phyloP scores from a whole-genome alignment of 2,329 filamentous ascomycete species.

The Aspergillus latus region DNA sequence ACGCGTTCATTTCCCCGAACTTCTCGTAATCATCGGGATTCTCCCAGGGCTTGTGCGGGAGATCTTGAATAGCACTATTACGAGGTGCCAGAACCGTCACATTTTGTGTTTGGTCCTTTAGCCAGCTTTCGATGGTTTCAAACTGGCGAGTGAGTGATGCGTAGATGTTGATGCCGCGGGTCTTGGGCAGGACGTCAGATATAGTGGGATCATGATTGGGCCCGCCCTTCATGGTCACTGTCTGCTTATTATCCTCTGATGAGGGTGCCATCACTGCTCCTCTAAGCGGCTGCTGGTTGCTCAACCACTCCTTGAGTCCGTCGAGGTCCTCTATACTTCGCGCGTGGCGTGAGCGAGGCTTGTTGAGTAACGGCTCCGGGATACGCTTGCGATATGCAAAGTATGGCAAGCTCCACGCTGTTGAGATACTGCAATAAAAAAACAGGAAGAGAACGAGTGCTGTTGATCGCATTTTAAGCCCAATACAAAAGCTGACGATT shows the following conservation, averaged over 20 bases:
- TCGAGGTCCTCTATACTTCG: constrained; percentile 13
- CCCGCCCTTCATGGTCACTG: constrained; percentile 20
- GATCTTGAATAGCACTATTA: constrained; percentile 73
- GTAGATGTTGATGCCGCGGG: constrained; percentile 80
- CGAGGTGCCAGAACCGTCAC: constrained; percentile 84
- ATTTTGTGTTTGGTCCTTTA: constrained; percentile 66
- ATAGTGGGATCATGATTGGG: constrained; percentile 60
- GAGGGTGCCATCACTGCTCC: constrained; percentile 26
- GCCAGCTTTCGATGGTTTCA: constrained; percentile 63
- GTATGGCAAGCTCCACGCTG: constrained; percentile 16
- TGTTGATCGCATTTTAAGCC: constrained; percentile 16
- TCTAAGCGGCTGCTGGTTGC: constrained; percentile 27
- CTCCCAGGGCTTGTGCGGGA: constrained; percentile 75
- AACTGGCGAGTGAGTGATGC: constrained; percentile 77
- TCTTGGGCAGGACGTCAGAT: constrained; percentile 78
- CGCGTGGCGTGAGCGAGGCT: constrained; percentile 20
- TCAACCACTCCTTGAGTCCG: constrained; percentile 23
- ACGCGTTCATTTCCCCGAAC: constrained; percentile 65
- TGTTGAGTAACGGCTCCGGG: constrained; percentile 19
- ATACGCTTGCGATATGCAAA: constrained; percentile 24
- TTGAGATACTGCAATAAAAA: constrained; percentile 16
- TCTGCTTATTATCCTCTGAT: constrained; percentile 8
- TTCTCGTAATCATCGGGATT: constrained; percentile 69
- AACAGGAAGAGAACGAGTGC: constrained; percentile 7
- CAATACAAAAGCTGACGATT: background rate